Base-by-base conservation (phyloP, 805 yeast genomes). In the Spathaspora boniae region DNA sequence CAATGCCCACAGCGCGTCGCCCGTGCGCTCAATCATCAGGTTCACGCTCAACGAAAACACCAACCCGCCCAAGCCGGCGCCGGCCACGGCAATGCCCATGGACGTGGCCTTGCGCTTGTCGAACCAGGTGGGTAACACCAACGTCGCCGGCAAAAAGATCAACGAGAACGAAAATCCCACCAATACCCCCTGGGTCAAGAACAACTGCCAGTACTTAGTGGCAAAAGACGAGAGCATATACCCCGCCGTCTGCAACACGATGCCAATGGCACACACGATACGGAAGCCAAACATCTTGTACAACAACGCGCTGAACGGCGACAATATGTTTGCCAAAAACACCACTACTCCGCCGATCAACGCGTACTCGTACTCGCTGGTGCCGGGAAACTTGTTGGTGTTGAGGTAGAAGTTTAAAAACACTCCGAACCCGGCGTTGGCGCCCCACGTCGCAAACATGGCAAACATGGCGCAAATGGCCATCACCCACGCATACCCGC, bases 391-490 rank as follows among this genome's bases (percentile, higher is more conserved):
- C 2, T 47, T 47, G 15, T 46, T 31, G 18, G 40, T 51, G 43
- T 43, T 43, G 8, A 72, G 44, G 45, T 78, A 79, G 48, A 70
- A 74, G 24, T 69, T 60, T 36, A 78, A 72, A 47, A 74, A 80
- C 4, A 76, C 75, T 18, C 83, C 85, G 53, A 61, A 79, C 2
- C 75, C 62, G 26, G 78, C 74, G 38, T 74, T 73, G 57, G 77
- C 63, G 12, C 86, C 86, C 70, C 74, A 78, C 0, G 80, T 71
- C 39, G 72, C 45, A 52, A 46, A 70, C 48, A 65, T 65, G 51
- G 51, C 65, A 12, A 71, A 56, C 58, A 73, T 68, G 0, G 66
- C 63, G 14, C 73, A 75, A 3, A 74, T 54, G 0, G 78, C 77
- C 4, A 68, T 64, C 53, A 80, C 61, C 62, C 83, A 81, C 9